Percentiles rank a stretch among this genome's conserved stretches.
These are phyloP conservation scores for Hyphopichia pseudoburtonii DNA, from an alignment of 1,139 yeast genomes.

Conservation along the genomic window DNA sequence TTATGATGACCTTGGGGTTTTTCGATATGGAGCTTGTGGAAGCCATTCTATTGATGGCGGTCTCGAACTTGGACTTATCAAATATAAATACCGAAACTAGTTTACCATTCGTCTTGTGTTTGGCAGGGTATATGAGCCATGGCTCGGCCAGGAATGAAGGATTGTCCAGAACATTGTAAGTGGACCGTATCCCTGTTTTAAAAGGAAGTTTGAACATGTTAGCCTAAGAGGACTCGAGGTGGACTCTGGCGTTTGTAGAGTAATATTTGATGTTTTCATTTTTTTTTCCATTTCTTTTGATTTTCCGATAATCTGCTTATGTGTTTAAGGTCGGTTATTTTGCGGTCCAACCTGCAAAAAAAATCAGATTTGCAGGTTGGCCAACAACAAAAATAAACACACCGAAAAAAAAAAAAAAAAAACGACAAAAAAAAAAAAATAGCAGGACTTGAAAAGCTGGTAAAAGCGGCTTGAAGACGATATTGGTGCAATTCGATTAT, in stretches of 20 bases:
- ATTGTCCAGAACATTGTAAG: slow-evolving; percentile 70
- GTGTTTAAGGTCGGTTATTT: too few relatives aligned
- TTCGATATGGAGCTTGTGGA: slow-evolving; percentile 39
- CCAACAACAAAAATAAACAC: background rate
- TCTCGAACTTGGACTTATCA: slow-evolving; percentile 76
- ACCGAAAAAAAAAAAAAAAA: background rate
- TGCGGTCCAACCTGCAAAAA: background rate
- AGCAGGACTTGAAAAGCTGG: background rate
- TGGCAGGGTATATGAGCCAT: slow-evolving; percentile 86
- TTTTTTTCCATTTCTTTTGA: too few relatives aligned
- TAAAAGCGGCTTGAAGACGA: too few relatives aligned
- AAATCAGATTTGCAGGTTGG: background rate
- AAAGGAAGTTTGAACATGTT: slow-evolving; percentile 40
- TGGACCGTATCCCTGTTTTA: slow-evolving; percentile 69
- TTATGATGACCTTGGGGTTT: slow-evolving; percentile 37
- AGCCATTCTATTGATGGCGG: slow-evolving; percentile 52
- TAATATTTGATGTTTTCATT: background rate
- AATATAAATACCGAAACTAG: slow-evolving; percentile 82
- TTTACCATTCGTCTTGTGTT: slow-evolving; percentile 57
- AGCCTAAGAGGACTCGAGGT: background rate
- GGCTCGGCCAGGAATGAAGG: slow-evolving; percentile 78
- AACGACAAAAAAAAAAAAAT: too few relatives aligned
- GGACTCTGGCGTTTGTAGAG: too few relatives aligned
- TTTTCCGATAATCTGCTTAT: too few relatives aligned
- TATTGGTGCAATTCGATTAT: too few relatives aligned